phyloP scores from a whole-genome alignment of 148 eudicot species.

The Dysphania ambrosioides region DNA sequence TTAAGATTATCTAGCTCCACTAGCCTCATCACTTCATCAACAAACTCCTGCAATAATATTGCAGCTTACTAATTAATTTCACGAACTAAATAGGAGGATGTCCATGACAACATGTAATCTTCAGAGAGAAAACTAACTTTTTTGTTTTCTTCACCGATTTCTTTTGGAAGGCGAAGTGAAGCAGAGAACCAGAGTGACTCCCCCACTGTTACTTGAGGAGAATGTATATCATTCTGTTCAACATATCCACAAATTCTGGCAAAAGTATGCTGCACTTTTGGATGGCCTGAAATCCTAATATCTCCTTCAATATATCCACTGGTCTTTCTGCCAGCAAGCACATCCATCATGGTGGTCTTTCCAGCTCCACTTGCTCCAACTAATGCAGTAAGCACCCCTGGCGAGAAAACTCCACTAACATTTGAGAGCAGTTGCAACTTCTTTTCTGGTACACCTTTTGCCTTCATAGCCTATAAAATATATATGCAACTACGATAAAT shows the following conservation, averaged over 20 bases:
- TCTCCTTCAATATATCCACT: conserved; percentile 92
- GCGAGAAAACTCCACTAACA: conserved; percentile 85
- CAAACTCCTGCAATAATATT: conserved; percentile 59
- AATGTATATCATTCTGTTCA: conserved; percentile 89
- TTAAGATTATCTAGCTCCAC: conserved; percentile 69
- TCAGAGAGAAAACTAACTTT: conserved; percentile 35
- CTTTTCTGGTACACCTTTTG: conserved; percentile 58
- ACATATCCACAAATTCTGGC: conserved; percentile 85
- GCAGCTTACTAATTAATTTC: conserved; percentile 13
- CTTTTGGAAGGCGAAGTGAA: conserved; percentile 69
- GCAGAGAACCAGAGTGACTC: conserved; percentile 84
- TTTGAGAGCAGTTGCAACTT: conserved; percentile 65
- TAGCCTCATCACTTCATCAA: conserved; percentile 72
- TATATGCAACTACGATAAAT: background rate
- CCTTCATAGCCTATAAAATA: conserved; percentile 59
- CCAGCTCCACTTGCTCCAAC: conserved; percentile 97
- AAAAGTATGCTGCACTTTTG: conserved; percentile 72
- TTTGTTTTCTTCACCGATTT: conserved; percentile 47
- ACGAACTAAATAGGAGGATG: background rate
- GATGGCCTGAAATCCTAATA: conserved; percentile 76
- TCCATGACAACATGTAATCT: background rate
- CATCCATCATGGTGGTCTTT: conserved; percentile 96
- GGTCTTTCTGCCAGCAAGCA: conserved; percentile 90
- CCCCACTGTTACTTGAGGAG: conserved; percentile 84
- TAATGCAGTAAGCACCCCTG: conserved; percentile 85